Evolutionary conservation across 2,329 filamentous ascomycete species (phyloP).

Genomic region (Cladosporium oxysporum): DNA sequence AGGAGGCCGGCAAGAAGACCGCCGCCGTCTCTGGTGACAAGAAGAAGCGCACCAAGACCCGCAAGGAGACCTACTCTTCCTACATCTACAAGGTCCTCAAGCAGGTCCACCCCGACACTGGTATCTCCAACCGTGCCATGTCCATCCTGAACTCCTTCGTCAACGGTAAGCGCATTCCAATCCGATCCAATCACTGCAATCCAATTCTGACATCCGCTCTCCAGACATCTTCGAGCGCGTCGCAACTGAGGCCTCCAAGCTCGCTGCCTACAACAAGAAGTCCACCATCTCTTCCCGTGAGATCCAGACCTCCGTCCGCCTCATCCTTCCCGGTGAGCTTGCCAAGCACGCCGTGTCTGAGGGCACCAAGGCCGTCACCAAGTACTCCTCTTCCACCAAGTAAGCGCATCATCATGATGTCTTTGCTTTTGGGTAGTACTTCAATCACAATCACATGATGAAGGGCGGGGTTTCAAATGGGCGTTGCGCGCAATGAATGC

Average conservation of each 20-base stretch:
- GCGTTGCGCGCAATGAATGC: conserved; percentile 49
- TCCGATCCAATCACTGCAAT: not conserved
- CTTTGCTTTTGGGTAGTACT: conserved; percentile 44
- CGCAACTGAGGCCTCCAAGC: conserved; percentile 97
- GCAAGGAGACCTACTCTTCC: conserved; percentile 99
- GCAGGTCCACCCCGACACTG: conserved; percentile 99
- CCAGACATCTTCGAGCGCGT: conserved; percentile 99
- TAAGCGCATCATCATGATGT: conserved; percentile 54
- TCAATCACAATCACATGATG: conserved; percentile 26
- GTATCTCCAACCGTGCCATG: conserved; percentile 99
- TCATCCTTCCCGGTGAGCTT: conserved; percentile 97
- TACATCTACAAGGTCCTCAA: conserved; percentile 99
- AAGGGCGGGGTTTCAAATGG: conserved; percentile 55
- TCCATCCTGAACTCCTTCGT: conserved; percentile 99
- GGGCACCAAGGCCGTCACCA: conserved; percentile 99
- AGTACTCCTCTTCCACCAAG: conserved; percentile 99
- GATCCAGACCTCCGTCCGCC: conserved; percentile 97
- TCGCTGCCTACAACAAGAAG: conserved; percentile 99
- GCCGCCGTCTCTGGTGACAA: conserved; percentile 88
- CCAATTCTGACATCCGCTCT: conserved; percentile 24
- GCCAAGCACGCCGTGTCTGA: conserved; percentile 99
- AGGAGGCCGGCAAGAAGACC: conserved; percentile 99
- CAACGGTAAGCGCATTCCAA: conserved; percentile 68
- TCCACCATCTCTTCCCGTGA: conserved; percentile 99
- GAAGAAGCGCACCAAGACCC: conserved; percentile 99